A percentile compares a stretch with the other conserved stretches of the same genome.
Evolutionary conservation across 108 stramenopile genomes (phyloP).

Genomic region (Stephanodiscus minutulus): DNA sequence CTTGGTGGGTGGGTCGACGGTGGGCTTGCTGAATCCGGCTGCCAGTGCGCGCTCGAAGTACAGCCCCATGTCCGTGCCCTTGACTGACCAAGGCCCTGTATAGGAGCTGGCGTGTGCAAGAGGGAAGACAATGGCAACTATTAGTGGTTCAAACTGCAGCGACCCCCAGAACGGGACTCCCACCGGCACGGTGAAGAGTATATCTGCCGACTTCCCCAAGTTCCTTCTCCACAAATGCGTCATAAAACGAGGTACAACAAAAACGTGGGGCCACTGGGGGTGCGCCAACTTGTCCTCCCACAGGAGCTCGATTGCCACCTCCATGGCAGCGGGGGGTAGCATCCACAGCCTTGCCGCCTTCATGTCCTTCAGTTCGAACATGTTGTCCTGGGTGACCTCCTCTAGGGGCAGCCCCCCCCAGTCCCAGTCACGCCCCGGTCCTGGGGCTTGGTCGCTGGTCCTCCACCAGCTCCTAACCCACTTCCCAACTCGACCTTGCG

Average conservation of each 20-base stretch:
- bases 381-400: slow-evolving; percentile 1
- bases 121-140: not conserved
- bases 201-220: slow-evolving; percentile 1
- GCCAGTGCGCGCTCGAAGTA: slow-evolving; percentile 7
- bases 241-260: slow-evolving; percentile 3
- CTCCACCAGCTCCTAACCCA: slow-evolving; percentile 23
- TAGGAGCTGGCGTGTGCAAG: too few species aligned
- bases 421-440: not conserved
- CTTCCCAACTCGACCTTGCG: not conserved
- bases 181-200: too few species aligned
- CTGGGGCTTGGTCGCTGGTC: too few species aligned
- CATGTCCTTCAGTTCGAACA: slow-evolving; percentile 11
- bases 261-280: slow-evolving; percentile 8
- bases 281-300: slow-evolving; percentile 5
- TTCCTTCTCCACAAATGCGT: slow-evolving; percentile 7
- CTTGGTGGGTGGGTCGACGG: too few species aligned
- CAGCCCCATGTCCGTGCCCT: not conserved
- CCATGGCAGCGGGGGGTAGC: slow-evolving; percentile 10
- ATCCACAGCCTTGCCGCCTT: too few species aligned
- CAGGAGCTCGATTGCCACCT: not conserved
- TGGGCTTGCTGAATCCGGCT: not conserved
- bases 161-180: not conserved
- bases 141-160: not conserved
- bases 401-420: slow-evolving; percentile 3
- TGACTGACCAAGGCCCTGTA: not conserved